Evolutionary conservation across 2,329 filamentous ascomycete genomes (phyloP).

Genomic region (Amauroascus niger): DNA sequence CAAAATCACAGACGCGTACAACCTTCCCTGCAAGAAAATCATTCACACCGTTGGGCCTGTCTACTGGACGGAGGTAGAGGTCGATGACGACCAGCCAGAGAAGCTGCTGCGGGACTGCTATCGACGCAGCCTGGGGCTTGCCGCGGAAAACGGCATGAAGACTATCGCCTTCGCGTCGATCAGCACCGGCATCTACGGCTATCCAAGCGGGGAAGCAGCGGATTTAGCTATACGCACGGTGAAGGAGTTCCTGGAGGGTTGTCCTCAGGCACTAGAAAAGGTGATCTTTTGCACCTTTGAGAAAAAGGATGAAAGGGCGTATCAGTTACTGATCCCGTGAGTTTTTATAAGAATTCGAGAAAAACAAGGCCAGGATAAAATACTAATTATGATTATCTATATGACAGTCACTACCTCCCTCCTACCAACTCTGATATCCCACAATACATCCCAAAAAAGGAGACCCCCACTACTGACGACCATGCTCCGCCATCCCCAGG

Average conservation of each 20-base stretch:
- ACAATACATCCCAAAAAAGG: not conserved
- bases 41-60: constrained; percentile 88
- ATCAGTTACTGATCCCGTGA: constrained; percentile 63
- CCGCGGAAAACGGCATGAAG: constrained; percentile 54
- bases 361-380: too few species aligned
- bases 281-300: constrained; percentile 82
- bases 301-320: constrained; percentile 64
- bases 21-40: constrained; percentile 64
- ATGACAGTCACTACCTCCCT: constrained; percentile 41
- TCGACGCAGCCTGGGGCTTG: constrained; percentile 58
- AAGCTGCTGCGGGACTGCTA: constrained; percentile 56
- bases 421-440: constrained; percentile 26
- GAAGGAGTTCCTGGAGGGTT: constrained; percentile 42
- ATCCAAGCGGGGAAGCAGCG: constrained; percentile 65
- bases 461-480: not conserved
- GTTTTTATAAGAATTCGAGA: too few species aligned
- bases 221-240: constrained; percentile 57
- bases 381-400: too few species aligned
- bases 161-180: constrained; percentile 75
- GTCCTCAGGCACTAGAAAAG: constrained; percentile 48
- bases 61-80: constrained; percentile 43
- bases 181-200: constrained; percentile 85
- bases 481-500: constrained; percentile 17
- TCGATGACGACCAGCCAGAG: constrained; percentile 27
- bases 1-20: constrained; percentile 71